phyloP scores from a whole-genome alignment of 768 basidiomycete genomes.

The Macrocybe gigantea region DNA sequence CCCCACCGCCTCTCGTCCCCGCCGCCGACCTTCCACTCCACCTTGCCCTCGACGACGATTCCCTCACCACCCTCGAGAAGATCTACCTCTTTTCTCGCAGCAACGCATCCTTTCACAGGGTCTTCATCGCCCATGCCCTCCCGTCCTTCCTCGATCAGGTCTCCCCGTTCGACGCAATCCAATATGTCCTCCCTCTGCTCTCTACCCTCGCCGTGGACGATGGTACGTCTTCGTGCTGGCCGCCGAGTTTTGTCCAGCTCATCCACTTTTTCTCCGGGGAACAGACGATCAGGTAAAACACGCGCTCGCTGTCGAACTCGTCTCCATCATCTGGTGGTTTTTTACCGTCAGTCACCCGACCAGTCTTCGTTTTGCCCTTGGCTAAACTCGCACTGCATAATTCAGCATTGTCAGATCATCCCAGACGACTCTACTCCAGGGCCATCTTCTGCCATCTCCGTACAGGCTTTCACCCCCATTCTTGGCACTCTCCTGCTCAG shows the following conservation, averaged over 20 bases:
- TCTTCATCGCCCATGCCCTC: slow-evolving; percentile 82
- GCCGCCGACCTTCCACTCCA: slow-evolving; percentile 30
- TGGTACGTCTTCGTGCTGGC: slow-evolving; percentile 34
- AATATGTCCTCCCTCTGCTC: slow-evolving; percentile 91
- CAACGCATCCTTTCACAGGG: slow-evolving; percentile 52
- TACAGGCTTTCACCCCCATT: slow-evolving; percentile 87
- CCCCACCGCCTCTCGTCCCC: slow-evolving; percentile 41
- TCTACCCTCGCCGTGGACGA: slow-evolving; percentile 81
- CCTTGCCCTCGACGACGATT: slow-evolving; percentile 64
- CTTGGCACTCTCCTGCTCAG: slow-evolving; percentile 85
- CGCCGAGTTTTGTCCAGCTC: no score
- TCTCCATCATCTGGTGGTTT: slow-evolving; percentile 91
- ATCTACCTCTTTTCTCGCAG: slow-evolving; percentile 88
- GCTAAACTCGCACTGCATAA: slow-evolving; percentile 4
- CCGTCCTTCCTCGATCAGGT: slow-evolving; percentile 74
- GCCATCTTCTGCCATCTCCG: slow-evolving; percentile 50
- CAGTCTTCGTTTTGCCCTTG: slow-evolving; percentile 3
- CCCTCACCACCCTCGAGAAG: slow-evolving; percentile 79
- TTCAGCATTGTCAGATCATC: slow-evolving; percentile 62
- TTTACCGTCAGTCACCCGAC: slow-evolving; percentile 44
- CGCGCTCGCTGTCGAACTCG: slow-evolving; percentile 75
- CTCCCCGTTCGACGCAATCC: slow-evolving; percentile 81
- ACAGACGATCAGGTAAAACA: slow-evolving; percentile 86
- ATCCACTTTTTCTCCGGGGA: not conserved
- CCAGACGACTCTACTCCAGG: slow-evolving; percentile 39